phyloP scores from a whole-genome alignment of 2,329 filamentous ascomycete species.

The Diaporthe eres region DNA sequence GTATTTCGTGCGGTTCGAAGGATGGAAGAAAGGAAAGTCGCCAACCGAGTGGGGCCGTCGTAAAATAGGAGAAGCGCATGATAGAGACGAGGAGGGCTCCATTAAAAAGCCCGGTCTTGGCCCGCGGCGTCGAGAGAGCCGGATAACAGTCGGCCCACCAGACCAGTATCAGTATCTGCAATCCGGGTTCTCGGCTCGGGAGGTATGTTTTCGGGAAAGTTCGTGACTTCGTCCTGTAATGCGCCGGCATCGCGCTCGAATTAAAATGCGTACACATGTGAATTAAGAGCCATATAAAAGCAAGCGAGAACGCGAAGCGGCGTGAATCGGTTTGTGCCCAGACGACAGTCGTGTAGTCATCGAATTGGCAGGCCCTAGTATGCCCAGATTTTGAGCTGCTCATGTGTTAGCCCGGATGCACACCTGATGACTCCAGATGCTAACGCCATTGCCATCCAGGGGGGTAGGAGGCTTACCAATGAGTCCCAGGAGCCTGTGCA shows the following conservation, averaged over 20 bases:
- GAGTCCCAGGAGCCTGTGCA: conserved; percentile 99
- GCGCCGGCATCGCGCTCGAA: conserved; percentile 56
- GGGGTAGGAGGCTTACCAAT: conserved; percentile 76
- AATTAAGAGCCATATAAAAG: conserved; percentile 55
- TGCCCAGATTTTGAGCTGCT: conserved; percentile 88
- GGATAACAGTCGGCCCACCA: conserved; percentile 45
- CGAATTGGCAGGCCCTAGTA: conserved; percentile 66
- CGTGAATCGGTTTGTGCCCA: conserved; percentile 48
- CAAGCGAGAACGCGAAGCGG: conserved; percentile 47
- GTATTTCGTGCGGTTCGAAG: conserved; percentile 38
- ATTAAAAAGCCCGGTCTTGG: conserved; percentile 28
- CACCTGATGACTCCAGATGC: conserved; percentile 47
- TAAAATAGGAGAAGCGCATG: conserved; percentile 36
- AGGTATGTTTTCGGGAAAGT: conserved; percentile 51
- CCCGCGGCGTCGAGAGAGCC: conserved; percentile 35
- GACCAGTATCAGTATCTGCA: conserved; percentile 45
- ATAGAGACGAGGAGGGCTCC: conserved; percentile 31
- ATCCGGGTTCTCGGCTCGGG: conserved; percentile 49
- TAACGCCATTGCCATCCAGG: background rate
- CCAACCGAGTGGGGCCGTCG: conserved; percentile 39
- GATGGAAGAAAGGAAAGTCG: conserved; percentile 33
- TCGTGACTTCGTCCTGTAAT: conserved; percentile 64
- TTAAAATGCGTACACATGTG: conserved; percentile 57
- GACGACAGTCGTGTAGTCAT: conserved; percentile 46
- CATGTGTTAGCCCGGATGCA: conserved; percentile 49